These are phyloP conservation scores for Microcos paniculata DNA, from an alignment of 345 rosid genomes.

Conservation along the genomic window DNA sequence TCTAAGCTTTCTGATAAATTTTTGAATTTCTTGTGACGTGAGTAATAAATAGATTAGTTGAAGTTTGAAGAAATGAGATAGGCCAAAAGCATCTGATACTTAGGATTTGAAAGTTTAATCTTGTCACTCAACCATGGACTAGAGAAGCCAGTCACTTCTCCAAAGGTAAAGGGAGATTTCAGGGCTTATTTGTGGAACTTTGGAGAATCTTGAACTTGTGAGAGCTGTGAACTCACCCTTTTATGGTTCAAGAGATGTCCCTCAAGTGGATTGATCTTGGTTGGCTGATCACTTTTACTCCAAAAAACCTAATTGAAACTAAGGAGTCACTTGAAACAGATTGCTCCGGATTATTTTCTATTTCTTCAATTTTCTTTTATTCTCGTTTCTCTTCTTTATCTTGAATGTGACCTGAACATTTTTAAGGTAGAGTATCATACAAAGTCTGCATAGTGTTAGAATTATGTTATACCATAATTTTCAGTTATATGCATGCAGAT, in stretches of 20 bases:
- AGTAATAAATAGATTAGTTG: neutral
- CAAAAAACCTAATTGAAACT: neutral
- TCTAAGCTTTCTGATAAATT: neutral
- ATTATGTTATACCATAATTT: neutral
- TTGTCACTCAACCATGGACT: neutral
- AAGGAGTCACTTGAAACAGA: neutral
- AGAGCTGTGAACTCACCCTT: neutral
- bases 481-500: neutral
- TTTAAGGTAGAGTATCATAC: neutral
- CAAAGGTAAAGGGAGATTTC: neutral
- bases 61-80: neutral
- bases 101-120: neutral
- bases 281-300: neutral
- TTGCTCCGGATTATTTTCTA: neutral
- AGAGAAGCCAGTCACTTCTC: neutral
- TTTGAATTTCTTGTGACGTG: neutral
- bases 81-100: neutral
- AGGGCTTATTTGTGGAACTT: neutral
- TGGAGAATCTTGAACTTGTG: neutral
- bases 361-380: neutral
- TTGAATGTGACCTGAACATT: neutral
- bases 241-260: neutral
- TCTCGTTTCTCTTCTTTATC: neutral
- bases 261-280: neutral
- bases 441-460: neutral